Evolutionary conservation across 768 basidiomycete species (phyloP).

Genomic region (Tylopilus plumbeoviolaceoides): DNA sequence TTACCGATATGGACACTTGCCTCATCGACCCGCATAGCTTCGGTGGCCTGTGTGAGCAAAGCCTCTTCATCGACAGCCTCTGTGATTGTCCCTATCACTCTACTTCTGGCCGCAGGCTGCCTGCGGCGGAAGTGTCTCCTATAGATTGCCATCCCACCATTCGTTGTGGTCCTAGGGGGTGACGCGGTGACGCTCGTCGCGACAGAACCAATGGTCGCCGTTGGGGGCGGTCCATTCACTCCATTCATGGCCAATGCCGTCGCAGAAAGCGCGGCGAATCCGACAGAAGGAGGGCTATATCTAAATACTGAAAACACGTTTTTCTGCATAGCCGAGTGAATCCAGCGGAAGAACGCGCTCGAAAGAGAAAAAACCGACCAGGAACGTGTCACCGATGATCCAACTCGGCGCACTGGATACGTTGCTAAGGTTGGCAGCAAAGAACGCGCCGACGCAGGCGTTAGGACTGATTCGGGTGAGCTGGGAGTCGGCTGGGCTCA

Average conservation of each 20-base stretch:
- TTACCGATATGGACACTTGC: too few relatives aligned
- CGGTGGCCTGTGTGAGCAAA: too few relatives aligned
- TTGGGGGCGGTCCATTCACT: constrained; percentile 39
- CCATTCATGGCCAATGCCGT: constrained; percentile 48
- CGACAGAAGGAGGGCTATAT: constrained; percentile 72
- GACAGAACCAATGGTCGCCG: constrained; percentile 54
- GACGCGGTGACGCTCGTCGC: constrained; percentile 46
- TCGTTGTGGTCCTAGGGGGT: constrained; percentile 4
- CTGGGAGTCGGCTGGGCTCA: constrained; percentile 76
- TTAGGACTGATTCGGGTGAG: constrained; percentile 51
- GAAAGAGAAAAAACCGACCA: constrained; percentile 29
- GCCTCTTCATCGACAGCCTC: too few relatives aligned
- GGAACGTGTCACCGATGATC: constrained; percentile 91
- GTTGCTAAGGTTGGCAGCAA: constrained; percentile 46
- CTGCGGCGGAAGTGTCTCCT: too few relatives aligned
- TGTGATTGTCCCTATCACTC: too few relatives aligned
- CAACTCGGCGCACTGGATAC: constrained; percentile 51
- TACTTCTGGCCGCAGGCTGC: too few relatives aligned
- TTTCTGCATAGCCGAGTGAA: constrained; percentile 48
- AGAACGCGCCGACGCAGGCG: constrained; percentile 84
- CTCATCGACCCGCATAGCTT: too few relatives aligned
- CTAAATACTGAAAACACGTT: constrained; percentile 93
- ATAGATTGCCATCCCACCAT: constrained; percentile 1
- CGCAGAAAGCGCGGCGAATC: constrained; percentile 73
- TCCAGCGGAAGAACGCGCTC: background rate